These are phyloP conservation scores for Geopyxis carbonaria DNA, from an alignment of 495 filamentous ascomycete genomes.

Conservation along the genomic window DNA sequence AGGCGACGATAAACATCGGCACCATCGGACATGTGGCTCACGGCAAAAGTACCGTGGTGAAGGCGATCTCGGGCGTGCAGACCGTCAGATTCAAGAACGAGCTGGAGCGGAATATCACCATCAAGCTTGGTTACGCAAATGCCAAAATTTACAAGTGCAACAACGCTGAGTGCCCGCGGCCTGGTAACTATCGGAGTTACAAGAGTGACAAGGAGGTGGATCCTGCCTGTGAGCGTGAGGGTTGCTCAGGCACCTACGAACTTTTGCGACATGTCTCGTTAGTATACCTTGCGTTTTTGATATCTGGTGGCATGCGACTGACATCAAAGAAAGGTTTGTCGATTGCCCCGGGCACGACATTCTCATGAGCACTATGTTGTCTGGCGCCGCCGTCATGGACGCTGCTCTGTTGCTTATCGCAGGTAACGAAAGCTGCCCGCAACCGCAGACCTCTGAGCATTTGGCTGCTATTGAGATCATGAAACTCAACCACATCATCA, in stretches of 20 bases:
- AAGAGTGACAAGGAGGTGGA: conserved; percentile 97
- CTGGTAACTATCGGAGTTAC: conserved; percentile 89
- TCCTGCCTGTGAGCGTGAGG: conserved; percentile 83
- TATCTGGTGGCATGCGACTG: too few species aligned
- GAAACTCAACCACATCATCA: conserved; percentile 96
- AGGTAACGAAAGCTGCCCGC: conserved; percentile 95
- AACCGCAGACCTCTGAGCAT: conserved; percentile 98
- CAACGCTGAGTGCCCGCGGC: conserved; percentile 72
- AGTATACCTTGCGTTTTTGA: conserved; percentile 27
- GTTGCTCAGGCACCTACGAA: conserved; percentile 68
- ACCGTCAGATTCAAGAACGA: conserved; percentile 99
- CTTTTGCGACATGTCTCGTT: conserved; percentile 78
- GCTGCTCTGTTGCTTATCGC: conserved; percentile 90
- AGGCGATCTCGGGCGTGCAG: conserved; percentile 96
- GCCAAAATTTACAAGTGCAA: conserved; percentile 99
- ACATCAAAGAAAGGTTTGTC: conserved; percentile 56
- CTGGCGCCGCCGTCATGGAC: conserved; percentile 98
- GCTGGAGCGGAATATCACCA: conserved; percentile 95
- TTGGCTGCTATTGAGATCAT: conserved; percentile 98
- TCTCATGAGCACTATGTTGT: conserved; percentile 99
- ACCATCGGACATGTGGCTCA: conserved; percentile 98
- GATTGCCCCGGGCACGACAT: conserved; percentile 99
- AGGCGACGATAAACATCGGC: conserved; percentile 98
- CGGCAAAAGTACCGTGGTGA: conserved; percentile 95
- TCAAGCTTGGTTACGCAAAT: conserved; percentile 98